phyloP scores from a whole-genome alignment of 306 rosid species.

The Prunus armeniaca region DNA sequence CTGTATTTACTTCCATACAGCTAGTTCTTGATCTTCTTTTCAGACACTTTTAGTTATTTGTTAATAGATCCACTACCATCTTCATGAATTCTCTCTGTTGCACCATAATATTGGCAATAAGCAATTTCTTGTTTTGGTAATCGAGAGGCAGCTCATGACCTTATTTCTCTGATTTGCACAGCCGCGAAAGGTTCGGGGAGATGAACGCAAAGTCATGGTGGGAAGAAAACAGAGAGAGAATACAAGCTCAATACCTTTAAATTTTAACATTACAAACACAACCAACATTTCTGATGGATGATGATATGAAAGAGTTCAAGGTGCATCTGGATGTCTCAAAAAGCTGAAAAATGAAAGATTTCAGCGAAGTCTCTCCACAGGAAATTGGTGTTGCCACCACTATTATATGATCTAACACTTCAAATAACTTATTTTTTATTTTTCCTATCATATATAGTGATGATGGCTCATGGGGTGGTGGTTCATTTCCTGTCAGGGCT shows the following conservation, averaged over 20 bases:
- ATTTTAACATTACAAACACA: conserved; percentile 6
- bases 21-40: neutral
- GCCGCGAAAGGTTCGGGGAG: conserved; percentile 84
- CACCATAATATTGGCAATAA: too few species aligned
- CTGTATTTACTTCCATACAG: neutral
- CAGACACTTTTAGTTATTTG: too few species aligned
- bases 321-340: conserved; percentile 16
- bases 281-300: conserved; percentile 24
- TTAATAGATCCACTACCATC: too few species aligned
- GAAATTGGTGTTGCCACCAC: conserved; percentile 9
- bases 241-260: conserved; percentile 80
- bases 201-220: conserved; percentile 79
- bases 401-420: conserved; percentile 19
- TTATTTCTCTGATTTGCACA: conserved; percentile 24
- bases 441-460: conserved; percentile 3
- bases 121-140: conserved; percentile 1
- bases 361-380: conserved; percentile 21
- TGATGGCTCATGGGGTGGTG: conserved; percentile 20
- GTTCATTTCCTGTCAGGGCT: conserved; percentile 15
- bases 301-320: conserved; percentile 17
- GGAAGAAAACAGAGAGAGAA: conserved; percentile 84
- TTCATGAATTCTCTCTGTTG: too few species aligned
- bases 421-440: neutral
- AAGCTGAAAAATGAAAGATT: conserved; percentile 30
- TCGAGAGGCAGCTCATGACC: neutral